Evolutionary conservation across 2,329 filamentous ascomycete genomes (phyloP).

Genomic region (Lojkania enalia): DNA sequence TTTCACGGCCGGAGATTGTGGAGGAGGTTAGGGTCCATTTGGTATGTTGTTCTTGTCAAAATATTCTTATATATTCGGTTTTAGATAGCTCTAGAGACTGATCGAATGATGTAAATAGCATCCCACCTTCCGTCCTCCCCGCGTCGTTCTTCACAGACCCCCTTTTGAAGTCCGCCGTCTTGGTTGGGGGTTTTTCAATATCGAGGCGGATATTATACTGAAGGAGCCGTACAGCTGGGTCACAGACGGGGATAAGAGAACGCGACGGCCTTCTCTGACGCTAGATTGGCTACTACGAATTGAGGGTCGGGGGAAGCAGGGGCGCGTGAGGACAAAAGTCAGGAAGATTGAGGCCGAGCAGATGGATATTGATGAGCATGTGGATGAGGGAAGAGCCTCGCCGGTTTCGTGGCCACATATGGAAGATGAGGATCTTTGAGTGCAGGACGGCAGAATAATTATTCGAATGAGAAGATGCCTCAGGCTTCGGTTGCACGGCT

Average conservation of each 20-base stretch:
- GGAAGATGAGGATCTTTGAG: constrained; percentile 5
- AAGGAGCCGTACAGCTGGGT: constrained; percentile 52
- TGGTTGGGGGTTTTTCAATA: constrained; percentile 50
- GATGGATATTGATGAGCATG: constrained; percentile 26
- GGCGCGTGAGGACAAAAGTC: constrained; percentile 46
- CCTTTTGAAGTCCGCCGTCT: constrained; percentile 48
- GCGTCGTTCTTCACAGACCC: constrained; percentile 36
- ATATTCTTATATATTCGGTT: not conserved
- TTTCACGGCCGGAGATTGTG: constrained; percentile 49
- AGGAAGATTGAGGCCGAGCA: constrained; percentile 34
- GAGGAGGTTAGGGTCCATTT: constrained; percentile 48
- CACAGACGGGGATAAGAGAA: constrained; percentile 40
- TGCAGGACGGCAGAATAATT: no score
- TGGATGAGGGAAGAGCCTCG: constrained; percentile 19
- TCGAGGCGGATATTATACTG: constrained; percentile 46
- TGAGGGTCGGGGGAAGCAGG: constrained; percentile 46
- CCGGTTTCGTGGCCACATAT: constrained; percentile 10
- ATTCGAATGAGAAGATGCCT: no score
- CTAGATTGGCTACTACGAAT: constrained; percentile 51
- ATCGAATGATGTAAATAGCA: constrained; percentile 32
- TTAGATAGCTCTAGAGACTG: not conserved
- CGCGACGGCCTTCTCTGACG: constrained; percentile 35
- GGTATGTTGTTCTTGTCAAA: constrained; percentile 12
- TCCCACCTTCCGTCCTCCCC: constrained; percentile 47
- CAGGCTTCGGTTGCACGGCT: no score